These are phyloP conservation scores for Gyrodon lividus DNA, from an alignment of 768 basidiomycete genomes.

Conservation along the genomic window DNA sequence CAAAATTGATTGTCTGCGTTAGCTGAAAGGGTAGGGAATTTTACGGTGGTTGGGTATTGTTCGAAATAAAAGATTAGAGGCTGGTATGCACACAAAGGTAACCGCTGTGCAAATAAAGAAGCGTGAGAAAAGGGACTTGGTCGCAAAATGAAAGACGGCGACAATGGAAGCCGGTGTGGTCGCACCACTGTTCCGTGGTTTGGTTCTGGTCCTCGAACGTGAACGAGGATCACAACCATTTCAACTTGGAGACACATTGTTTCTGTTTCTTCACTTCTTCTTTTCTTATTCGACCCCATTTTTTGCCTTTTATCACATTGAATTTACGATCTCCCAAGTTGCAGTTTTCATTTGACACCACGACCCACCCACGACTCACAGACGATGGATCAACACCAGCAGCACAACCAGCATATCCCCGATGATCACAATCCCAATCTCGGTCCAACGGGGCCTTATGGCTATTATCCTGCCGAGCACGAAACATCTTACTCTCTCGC, in stretches of 20 bases:
- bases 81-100: conserved; percentile 9
- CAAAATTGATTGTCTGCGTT: neutral
- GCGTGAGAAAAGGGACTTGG: conserved; percentile 21
- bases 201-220: conserved; percentile 27
- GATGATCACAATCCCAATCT: conserved; percentile 48
- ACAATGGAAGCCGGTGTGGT: conserved; percentile 20
- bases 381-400: conserved; percentile 42
- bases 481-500: conserved; percentile 53
- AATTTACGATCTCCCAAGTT: conserved; percentile 33
- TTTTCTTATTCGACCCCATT: conserved; percentile 37
- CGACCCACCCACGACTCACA: conserved; percentile 37
- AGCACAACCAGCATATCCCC: conserved; percentile 45
- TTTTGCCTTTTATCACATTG: conserved; percentile 32
- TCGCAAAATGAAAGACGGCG: conserved; percentile 2
- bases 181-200: conserved; percentile 9
- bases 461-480: conserved; percentile 54
- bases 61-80: neutral
- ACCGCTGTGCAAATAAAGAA: conserved; percentile 4
- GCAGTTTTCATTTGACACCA: conserved; percentile 36
- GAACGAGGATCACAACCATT: conserved; percentile 29
- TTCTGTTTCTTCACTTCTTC: conserved; percentile 32
- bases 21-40: neutral
- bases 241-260: conserved; percentile 22
- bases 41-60: conserved; percentile 1
- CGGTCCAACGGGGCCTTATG: conserved; percentile 41